phyloP scores from a whole-genome alignment of 345 rosid genomes.

The Citrus maxima region DNA sequence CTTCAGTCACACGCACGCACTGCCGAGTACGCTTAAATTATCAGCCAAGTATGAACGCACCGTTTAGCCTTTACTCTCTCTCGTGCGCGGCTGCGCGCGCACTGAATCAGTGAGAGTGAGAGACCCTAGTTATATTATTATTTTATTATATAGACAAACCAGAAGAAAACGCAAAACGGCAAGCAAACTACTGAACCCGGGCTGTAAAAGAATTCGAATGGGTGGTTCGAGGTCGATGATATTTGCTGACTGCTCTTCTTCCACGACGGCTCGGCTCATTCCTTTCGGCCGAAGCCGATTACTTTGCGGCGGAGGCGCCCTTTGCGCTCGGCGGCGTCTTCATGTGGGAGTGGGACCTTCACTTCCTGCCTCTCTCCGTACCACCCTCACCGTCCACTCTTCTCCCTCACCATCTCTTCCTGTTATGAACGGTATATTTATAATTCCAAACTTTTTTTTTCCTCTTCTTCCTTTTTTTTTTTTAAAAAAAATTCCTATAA shows the following conservation, averaged over 20 bases:
- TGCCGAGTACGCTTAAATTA: too few species aligned
- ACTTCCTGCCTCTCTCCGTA: conserved; percentile 3
- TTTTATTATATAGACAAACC: too few species aligned
- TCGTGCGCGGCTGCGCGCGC: too few species aligned
- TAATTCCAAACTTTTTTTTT: background rate
- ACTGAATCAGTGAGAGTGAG: too few species aligned
- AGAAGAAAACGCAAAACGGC: too few species aligned
- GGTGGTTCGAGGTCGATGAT: conserved; percentile 30
- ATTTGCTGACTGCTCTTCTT: conserved; percentile 42
- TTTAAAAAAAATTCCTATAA: too few species aligned
- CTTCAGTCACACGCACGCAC: too few species aligned
- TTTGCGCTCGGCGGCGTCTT: conserved; percentile 27
- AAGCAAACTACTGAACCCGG: background rate
- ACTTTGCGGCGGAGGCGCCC: background rate
- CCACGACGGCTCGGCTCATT: conserved; percentile 39
- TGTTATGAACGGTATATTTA: conserved; percentile 21
- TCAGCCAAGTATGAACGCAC: too few species aligned
- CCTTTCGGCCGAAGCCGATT: conserved; percentile 26
- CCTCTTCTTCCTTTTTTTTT: too few species aligned
- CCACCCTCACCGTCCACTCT: conserved; percentile 23
- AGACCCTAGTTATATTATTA: too few species aligned
- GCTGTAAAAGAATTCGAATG: conserved; percentile 15
- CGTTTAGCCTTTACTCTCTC: too few species aligned
- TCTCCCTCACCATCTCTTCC: conserved; percentile 26
- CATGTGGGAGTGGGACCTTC: conserved; percentile 19